These are phyloP conservation scores for Tribonema minus DNA, from an alignment of 108 stramenopile species.

Conservation along the genomic window DNA sequence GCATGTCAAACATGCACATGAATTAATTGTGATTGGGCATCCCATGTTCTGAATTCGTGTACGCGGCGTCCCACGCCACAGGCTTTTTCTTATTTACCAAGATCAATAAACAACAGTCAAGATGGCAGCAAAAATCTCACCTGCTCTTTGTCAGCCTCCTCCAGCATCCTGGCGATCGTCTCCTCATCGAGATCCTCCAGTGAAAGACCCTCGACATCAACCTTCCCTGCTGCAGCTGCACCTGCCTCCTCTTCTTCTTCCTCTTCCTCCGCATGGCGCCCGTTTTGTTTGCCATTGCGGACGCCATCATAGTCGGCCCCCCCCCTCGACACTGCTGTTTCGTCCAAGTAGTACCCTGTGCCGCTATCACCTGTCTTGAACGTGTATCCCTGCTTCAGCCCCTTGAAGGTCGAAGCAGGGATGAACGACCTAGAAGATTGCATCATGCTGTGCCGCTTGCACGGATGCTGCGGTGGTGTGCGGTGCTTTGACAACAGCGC, in stretches of 20 bases:
- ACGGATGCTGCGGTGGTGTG: no score
- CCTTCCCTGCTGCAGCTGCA: not conserved
- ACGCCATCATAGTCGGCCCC: not conserved
- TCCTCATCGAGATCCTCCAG: slow-evolving; percentile 46
- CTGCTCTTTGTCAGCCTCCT: slow-evolving; percentile 40
- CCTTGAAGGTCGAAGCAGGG: slow-evolving; percentile 36
- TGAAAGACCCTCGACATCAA: slow-evolving; percentile 6
- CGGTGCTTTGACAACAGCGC: no score
- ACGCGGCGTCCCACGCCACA: no score
- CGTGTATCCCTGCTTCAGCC: slow-evolving; percentile 34
- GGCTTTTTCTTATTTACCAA: no score
- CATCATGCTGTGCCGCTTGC: no score
- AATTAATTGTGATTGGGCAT: no score
- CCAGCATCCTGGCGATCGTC: slow-evolving; percentile 30
- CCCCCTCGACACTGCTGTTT: not conserved
- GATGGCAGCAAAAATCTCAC: no score
- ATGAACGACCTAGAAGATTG: no score
- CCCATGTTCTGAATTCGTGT: no score
- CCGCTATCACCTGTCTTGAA: slow-evolving; percentile 48
- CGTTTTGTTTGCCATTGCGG: not conserved
- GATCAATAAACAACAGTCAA: no score
- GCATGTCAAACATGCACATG: no score
- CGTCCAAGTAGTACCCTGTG: slow-evolving; percentile 50
- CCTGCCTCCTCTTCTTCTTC: not conserved
- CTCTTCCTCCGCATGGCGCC: not conserved